phyloP scores from a whole-genome alignment of 2,329 filamentous ascomycete genomes.

The Arthroderma sp. region DNA sequence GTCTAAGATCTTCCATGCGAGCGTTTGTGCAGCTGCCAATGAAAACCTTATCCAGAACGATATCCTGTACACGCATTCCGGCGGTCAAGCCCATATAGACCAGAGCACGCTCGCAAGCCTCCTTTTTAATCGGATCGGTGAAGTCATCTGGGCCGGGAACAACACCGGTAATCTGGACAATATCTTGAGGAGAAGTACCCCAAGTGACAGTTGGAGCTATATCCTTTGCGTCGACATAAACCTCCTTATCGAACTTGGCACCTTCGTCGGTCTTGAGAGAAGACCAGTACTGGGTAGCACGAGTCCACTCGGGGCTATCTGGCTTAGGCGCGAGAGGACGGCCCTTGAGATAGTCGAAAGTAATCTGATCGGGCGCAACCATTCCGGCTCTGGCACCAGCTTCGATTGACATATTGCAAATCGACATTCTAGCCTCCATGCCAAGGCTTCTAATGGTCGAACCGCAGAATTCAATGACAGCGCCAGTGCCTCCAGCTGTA shows the following conservation, averaged over 20 bases:
- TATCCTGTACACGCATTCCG: constrained; percentile 83
- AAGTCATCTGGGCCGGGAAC: constrained; percentile 88
- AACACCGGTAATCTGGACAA: constrained; percentile 82
- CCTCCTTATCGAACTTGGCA: constrained; percentile 78
- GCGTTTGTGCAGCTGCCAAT: constrained; percentile 98
- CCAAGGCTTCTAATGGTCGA: constrained; percentile 79
- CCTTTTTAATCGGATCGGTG: constrained; percentile 63
- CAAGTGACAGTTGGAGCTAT: constrained; percentile 89
- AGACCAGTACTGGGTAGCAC: constrained; percentile 77
- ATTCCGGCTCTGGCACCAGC: constrained; percentile 89
- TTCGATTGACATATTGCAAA: constrained; percentile 99
- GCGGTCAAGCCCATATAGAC: constrained; percentile 92
- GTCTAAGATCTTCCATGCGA: constrained; percentile 85
- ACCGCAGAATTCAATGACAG: constrained; percentile 94
- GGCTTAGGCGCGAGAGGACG: constrained; percentile 75
- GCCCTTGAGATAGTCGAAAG: constrained; percentile 90
- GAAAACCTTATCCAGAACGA: constrained; percentile 87
- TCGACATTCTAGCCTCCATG: constrained; percentile 97
- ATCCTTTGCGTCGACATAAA: constrained; percentile 84
- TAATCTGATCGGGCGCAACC: constrained; percentile 88
- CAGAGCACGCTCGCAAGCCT: constrained; percentile 64
- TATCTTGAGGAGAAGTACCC: constrained; percentile 94
- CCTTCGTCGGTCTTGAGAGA: constrained; percentile 72
- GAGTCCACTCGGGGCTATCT: constrained; percentile 79
- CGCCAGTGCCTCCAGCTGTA: constrained; percentile 85